Percentiles rank a stretch among this genome's conserved stretches.
Evolutionary conservation across 2,329 filamentous ascomycete genomes (phyloP).

Genomic region (Trematosphaeria pertusa): DNA sequence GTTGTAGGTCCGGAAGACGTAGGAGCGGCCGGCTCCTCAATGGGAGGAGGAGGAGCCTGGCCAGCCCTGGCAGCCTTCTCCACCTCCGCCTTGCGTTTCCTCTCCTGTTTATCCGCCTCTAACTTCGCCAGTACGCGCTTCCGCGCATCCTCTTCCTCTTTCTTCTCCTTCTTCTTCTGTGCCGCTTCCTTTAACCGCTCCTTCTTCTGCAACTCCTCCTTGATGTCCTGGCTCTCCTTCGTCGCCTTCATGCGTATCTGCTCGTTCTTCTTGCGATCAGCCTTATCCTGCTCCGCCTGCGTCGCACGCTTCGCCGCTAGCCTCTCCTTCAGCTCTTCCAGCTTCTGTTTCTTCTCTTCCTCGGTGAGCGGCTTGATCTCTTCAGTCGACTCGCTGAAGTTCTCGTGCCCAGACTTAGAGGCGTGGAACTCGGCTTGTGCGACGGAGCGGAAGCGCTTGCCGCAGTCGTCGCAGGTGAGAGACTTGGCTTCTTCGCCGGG

Average conservation of each 20-base stretch:
- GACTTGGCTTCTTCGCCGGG: conserved; percentile 77
- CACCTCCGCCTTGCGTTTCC: conserved; percentile 81
- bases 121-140: conserved; percentile 92
- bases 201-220: conserved; percentile 86
- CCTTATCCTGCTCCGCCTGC: conserved; percentile 75
- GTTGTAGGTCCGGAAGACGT: conserved; percentile 56
- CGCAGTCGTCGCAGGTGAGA: conserved; percentile 92
- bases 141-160: conserved; percentile 83
- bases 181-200: conserved; percentile 92
- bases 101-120: conserved; percentile 90
- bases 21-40: conserved; percentile 56
- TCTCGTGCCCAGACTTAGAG: conserved; percentile 84
- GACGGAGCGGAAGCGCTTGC: conserved; percentile 84
- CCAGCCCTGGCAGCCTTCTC: conserved; percentile 89
- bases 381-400: conserved; percentile 93
- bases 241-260: conserved; percentile 85
- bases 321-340: conserved; percentile 76
- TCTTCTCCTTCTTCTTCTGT: conserved; percentile 86
- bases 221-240: conserved; percentile 84
- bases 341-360: conserved; percentile 83
- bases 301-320: conserved; percentile 74
- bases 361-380: conserved; percentile 90
- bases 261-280: conserved; percentile 86
- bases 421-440: conserved; percentile 90
- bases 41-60: conserved; percentile 59